Base-by-base conservation (phyloP, 495 filamentous ascomycete species). In the Tirmania nivea region DNA sequence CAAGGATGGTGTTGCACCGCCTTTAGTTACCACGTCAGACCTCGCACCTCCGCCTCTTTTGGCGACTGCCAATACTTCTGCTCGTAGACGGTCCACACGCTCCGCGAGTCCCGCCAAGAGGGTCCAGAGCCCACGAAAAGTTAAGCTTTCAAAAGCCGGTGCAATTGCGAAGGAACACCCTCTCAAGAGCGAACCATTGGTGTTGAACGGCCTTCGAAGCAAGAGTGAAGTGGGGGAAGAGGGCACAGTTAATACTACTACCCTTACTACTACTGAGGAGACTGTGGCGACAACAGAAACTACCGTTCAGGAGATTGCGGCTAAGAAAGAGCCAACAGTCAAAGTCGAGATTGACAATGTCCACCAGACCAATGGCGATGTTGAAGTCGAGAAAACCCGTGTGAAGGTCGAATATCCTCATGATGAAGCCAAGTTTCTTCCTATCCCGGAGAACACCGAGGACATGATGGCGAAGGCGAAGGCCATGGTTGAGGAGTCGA, bases 401-500 rank as follows among this genome's bases (percentile, higher is more conserved):
- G 75, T 94, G 39, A 80, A 80, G 54, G 72, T 93, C 10, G 84
- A 94, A 60, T 68, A 83, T 67, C 81, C 84, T 10, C 71, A 80
- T 11, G 73, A 70, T 11, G 35, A 69, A 45, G 69, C 73, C 10
- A 78, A 80, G 14, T 78, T 86, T 39, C 67, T 84, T 10, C 83
- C 84, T 0, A 72, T 81, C 10, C 75, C 82, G 3, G 83, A 83
- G 42, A 79, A 83, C 51, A 78, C 87, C 0, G 71, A 83, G 53
- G 73, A 79, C 35, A 83, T 95, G 81, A 79, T 96, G 48, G 80
- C 77, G 49, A 75, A 83, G 65, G 90, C 90, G 8, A 86, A 82
- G 65, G 78, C 78, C 58, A 94, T 95, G 86, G 90, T 96, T 7
- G 76, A 82, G 51, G 83, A 83, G 52, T 86, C 84, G 45, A 73